Base-by-base conservation (phyloP, 2,329 filamentous ascomycete genomes). In the Alternaria sp. region DNA sequence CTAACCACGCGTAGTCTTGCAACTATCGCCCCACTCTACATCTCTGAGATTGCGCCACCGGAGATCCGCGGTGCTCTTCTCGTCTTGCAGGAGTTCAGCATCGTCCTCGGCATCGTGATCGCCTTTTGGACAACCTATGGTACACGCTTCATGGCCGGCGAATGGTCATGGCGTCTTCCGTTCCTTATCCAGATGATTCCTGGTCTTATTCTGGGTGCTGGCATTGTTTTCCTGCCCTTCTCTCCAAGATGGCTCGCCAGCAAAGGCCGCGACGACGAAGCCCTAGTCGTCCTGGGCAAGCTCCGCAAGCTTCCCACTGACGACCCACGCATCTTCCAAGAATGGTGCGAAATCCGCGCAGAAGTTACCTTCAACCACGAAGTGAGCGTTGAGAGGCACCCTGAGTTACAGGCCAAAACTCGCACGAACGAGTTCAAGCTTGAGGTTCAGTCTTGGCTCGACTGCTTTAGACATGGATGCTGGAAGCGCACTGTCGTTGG, bases 81-180 rank as follows among this genome's bases (percentile, higher is more conserved):
- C 50, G 88, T 84, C 2, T 72, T 85, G 5, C 81, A 85, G 60
- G 79, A 84, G 53, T 76, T 85, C 60, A 78, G 75, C 54, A 85
- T 85, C 55, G 82, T 84, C 12, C 72, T 79, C 20, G 83, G 85
- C 3, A 84, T 83, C 60, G 82, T 87, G 4, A 77, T 86, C 23
- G 82, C 85, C 1, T 88, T 83, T 69, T 88, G 84, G 83, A 85
- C 86, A 41, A 85, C 84, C 0, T 88, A 87, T 60, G 86, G 82
- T 1, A 87, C 85, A 0, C 74, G 79, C 6, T 77, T 79, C 64
- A 81, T 86, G 44, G 63, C 75, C 0, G 71, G 79, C 30, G 79
- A 84, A 66, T 79, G 78, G 72, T 74, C 84, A 4, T 86, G 81
- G 69, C 78, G 83, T 7, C 75, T 86, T 0, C 84, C 84, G 0